Evolutionary conservation across 768 basidiomycete species (phyloP).

Genomic region (Suillus tomentosus): DNA sequence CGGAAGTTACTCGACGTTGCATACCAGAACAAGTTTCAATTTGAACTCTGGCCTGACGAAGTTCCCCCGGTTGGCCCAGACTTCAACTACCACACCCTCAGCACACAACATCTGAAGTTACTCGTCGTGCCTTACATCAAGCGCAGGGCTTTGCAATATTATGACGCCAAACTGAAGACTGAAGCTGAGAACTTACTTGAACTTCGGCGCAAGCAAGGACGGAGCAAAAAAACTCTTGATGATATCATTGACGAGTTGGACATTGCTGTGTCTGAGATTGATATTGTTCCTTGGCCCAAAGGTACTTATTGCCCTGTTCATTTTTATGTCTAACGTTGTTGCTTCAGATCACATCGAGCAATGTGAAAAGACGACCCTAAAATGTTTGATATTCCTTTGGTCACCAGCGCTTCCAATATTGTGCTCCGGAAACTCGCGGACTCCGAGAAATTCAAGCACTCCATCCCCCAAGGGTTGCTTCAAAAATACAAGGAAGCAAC

Average conservation of each 20-base stretch:
- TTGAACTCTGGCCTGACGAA: neutral
- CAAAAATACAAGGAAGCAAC: neutral
- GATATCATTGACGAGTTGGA: constrained; percentile 2
- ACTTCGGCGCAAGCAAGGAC: neutral
- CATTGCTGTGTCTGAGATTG: neutral
- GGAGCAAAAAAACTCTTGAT: neutral
- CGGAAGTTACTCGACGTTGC: neutral
- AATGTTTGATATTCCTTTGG: neutral
- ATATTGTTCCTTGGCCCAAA: neutral
- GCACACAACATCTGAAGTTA: neutral
- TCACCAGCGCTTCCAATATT: neutral
- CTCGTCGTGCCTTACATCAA: neutral
- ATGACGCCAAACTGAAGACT: neutral
- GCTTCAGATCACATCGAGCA: neutral
- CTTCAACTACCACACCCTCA: neutral
- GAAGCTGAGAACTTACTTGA: neutral
- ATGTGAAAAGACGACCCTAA: neutral
- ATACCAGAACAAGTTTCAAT: neutral
- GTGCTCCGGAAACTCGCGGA: neutral
- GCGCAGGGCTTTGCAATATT: neutral
- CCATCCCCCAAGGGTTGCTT: neutral
- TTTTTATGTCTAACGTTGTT: neutral
- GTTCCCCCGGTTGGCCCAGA: neutral
- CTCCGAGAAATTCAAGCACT: neutral
- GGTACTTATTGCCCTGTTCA: constrained; percentile 1